These are phyloP conservation scores for Solanum clarkiae DNA, from an alignment of 257 asterid species.

Conservation along the genomic window DNA sequence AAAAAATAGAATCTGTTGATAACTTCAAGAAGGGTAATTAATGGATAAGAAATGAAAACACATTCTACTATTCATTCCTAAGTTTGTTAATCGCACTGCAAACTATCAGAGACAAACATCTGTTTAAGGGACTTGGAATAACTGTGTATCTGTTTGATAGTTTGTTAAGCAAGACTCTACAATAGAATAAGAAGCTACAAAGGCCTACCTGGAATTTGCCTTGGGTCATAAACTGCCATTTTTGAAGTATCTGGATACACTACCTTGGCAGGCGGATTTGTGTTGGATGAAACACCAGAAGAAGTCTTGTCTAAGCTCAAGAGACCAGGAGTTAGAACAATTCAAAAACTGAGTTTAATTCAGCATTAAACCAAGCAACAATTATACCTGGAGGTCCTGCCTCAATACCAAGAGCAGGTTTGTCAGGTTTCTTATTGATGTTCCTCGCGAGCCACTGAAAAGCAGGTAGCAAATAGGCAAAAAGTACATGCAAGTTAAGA, in stretches of 20 bases:
- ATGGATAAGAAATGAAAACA: background rate
- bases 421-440: constrained; percentile 59
- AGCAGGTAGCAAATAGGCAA: background rate
- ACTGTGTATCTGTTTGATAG: background rate
- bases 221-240: constrained; percentile 55
- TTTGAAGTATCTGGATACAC: constrained; percentile 74
- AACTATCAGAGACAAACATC: background rate
- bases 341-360: background rate
- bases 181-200: background rate
- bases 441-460: constrained; percentile 68
- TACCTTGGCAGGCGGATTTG: constrained; percentile 46
- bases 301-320: constrained; percentile 31
- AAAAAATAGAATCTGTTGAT: background rate
- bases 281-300: constrained; percentile 28
- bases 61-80: background rate
- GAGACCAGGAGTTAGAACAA: background rate
- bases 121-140: background rate
- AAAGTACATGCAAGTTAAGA: background rate
- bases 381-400: constrained; percentile 34
- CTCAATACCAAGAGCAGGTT: constrained; percentile 39
- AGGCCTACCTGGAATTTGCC: constrained; percentile 54
- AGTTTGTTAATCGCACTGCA: background rate
- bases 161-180: background rate
- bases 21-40: background rate
- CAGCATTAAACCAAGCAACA: background rate